Base-by-base conservation (phyloP, 495 filamentous ascomycete species). In the Penicillium soppii region DNA sequence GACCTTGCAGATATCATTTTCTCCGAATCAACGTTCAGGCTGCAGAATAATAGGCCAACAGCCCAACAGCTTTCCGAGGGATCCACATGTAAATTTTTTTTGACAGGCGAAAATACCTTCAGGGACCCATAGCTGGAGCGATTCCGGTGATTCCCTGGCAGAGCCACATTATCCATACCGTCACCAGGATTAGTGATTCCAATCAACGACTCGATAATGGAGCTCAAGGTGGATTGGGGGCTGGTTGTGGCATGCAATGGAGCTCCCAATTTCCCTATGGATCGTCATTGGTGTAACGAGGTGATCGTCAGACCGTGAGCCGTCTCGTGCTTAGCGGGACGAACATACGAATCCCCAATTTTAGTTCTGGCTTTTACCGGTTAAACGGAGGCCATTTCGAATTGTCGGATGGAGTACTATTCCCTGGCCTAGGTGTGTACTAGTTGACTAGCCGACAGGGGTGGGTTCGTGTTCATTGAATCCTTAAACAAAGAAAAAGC, bases 231-330 rank as follows among this genome's bases (percentile, higher is more conserved):
- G 43, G 43, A 36, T 19, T 33, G 16, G 4, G 17, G 36, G 36
- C 20, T 26, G 32, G 26, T 30, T 40, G 6, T 57, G 49, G 25
- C 40, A 50, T 39, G 12, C 25, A 45, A 56, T 54, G 59, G 59
- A 54, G 56, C 33, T 37, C 49, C 53, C 52, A 62, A 65, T 65
- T 63, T 65, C 59, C 59, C 41, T n/a, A 4, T 12, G 40, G 15
- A 25, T 30, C 35, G 7, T 41, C 37, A 65, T 65, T 65, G 62
- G 62, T 53, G 59, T 56, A 52, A 60, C 25, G 53, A 50, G 19
- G 46, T 48, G 62, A 65, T 65, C 59, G 62, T 43, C 58, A 53
- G 40, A 35, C 44, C 46, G 52, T 55, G 58, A 53, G 29, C 22
- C 60, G 37, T 42, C 52, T 44, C 36, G 50, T 63, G 53, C 39